phyloP scores from a whole-genome alignment of 2,329 filamentous ascomycete genomes.

The Colletotrichum sublineola region DNA sequence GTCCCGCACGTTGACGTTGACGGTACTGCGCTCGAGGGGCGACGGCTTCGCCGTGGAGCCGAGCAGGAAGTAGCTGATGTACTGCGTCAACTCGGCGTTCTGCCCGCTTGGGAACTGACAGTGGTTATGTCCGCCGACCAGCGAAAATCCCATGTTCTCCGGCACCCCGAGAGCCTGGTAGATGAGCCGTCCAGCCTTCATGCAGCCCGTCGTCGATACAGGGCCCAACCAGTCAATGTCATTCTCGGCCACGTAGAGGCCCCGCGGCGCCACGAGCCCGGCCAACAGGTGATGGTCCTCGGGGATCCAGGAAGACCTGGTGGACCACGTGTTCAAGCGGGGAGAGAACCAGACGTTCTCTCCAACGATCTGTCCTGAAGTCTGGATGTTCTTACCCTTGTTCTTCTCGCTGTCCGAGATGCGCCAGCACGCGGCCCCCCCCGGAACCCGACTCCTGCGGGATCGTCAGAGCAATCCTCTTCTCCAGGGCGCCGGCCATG shows the following conservation, averaged over 20 bases:
- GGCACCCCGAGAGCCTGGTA: slow-evolving; percentile 67
- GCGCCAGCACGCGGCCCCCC: slow-evolving; percentile 73
- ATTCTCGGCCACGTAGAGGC: slow-evolving; percentile 69
- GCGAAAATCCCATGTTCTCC: slow-evolving; percentile 69
- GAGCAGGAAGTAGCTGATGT: slow-evolving; percentile 67
- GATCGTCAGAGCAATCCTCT: slow-evolving; percentile 71
- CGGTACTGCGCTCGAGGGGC: slow-evolving; percentile 24
- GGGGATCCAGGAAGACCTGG: slow-evolving; percentile 61
- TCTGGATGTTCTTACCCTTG: slow-evolving; percentile 71
- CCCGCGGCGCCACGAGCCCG: slow-evolving; percentile 67
- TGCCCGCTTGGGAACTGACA: slow-evolving; percentile 68
- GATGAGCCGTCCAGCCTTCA: slow-evolving; percentile 66
- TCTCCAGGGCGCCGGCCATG: slow-evolving; percentile 70
- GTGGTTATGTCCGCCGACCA: slow-evolving; percentile 67
- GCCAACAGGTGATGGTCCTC: slow-evolving; percentile 71
- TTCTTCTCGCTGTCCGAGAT: slow-evolving; percentile 64
- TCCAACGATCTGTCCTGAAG: slow-evolving; percentile 67
- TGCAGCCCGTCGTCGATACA: slow-evolving; percentile 68
- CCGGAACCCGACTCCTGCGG: slow-evolving; percentile 74
- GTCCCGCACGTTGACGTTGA: slow-evolving; percentile 28
- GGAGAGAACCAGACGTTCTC: slow-evolving; percentile 75
- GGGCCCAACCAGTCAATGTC: slow-evolving; percentile 71
- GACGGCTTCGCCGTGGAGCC: slow-evolving; percentile 27
- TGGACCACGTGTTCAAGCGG: slow-evolving; percentile 65
- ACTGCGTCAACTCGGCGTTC: slow-evolving; percentile 64